Conservation (phyloP, 768 basidiomycete genomes). For the Atractiella rhizophila region DNA sequence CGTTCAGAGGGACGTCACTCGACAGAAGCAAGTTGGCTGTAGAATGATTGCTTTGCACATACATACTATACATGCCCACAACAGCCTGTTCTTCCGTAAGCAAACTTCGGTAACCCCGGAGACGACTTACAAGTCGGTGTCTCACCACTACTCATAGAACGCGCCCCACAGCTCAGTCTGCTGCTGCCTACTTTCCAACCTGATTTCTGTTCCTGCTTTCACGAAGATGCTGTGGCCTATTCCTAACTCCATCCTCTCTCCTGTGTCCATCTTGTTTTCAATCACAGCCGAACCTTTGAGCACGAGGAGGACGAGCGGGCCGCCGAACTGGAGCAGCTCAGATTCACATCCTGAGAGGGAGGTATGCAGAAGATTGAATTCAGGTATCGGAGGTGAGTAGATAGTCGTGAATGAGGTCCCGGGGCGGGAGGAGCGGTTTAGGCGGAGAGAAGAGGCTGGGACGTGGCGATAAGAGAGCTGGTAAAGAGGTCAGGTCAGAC, state of each 20-base stretch:
- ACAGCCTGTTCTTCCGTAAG: too few species aligned
- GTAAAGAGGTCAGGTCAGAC: too few species aligned
- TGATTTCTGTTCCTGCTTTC: conserved; percentile 1
- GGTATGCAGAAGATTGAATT: conserved; percentile 10
- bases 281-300: conserved; percentile 10
- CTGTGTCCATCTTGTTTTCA: conserved; percentile 8
- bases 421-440: conserved; percentile 4
- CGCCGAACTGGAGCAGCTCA: too few species aligned
- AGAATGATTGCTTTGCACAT: too few species aligned
- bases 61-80: too few species aligned
- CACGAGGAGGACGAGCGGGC: too few species aligned
- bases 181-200: not conserved
- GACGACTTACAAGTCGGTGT: too few species aligned
- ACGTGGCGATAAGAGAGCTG: conserved; percentile 13
- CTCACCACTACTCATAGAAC: conserved; percentile 9
- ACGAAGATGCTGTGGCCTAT: conserved; percentile 12
- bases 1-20: too few species aligned
- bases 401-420: conserved; percentile 4
- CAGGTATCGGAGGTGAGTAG: conserved; percentile 13
- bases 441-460: conserved; percentile 9
- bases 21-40: too few species aligned
- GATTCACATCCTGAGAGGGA: conserved; percentile 3
- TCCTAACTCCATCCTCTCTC: conserved; percentile 1
- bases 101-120: too few species aligned
- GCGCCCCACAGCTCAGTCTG: conserved; percentile 11